phyloP scores from a whole-genome alignment of 441 rosid genomes.

The Macaranga tanarius region DNA sequence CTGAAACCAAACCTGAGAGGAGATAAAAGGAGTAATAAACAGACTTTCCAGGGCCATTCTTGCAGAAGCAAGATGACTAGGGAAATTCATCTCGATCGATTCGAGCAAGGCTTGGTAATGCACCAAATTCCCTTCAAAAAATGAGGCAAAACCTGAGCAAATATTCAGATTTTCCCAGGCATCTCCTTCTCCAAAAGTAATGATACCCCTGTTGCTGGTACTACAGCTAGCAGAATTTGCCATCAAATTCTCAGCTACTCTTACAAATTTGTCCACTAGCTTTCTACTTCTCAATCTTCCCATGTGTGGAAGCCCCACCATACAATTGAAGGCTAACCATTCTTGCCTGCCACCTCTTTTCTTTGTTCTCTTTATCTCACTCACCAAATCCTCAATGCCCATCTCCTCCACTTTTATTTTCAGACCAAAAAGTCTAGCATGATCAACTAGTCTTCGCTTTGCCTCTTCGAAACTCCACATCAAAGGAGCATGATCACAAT shows the following conservation, averaged over 20 bases:
- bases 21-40: slow-evolving; percentile 35
- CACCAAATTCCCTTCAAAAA: slow-evolving; percentile 27
- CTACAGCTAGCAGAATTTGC: not conserved
- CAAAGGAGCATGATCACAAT: not conserved
- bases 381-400: slow-evolving; percentile 28
- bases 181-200: slow-evolving; percentile 37
- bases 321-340: slow-evolving; percentile 39
- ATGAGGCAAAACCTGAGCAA: slow-evolving; percentile 26
- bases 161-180: slow-evolving; percentile 16
- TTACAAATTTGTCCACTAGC: slow-evolving; percentile 32
- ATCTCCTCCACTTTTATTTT: slow-evolving; percentile 32
- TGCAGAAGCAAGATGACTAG: slow-evolving; percentile 31
- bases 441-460: slow-evolving; percentile 29
- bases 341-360: slow-evolving; percentile 28
- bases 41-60: slow-evolving; percentile 42
- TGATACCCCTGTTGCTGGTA: slow-evolving; percentile 23
- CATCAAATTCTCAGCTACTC: slow-evolving; percentile 23
- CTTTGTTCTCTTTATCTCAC: slow-evolving; percentile 24
- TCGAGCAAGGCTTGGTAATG: slow-evolving; percentile 36
- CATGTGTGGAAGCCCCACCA: slow-evolving; percentile 42
- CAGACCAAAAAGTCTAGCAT: slow-evolving; percentile 25
- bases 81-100: slow-evolving; percentile 34
- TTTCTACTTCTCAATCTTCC: slow-evolving; percentile 34
- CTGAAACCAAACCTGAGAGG: slow-evolving; percentile 22
- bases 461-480: slow-evolving; percentile 36